Base-by-base conservation (phyloP, 2,329 filamentous ascomycete genomes). In the Claviceps africana region DNA sequence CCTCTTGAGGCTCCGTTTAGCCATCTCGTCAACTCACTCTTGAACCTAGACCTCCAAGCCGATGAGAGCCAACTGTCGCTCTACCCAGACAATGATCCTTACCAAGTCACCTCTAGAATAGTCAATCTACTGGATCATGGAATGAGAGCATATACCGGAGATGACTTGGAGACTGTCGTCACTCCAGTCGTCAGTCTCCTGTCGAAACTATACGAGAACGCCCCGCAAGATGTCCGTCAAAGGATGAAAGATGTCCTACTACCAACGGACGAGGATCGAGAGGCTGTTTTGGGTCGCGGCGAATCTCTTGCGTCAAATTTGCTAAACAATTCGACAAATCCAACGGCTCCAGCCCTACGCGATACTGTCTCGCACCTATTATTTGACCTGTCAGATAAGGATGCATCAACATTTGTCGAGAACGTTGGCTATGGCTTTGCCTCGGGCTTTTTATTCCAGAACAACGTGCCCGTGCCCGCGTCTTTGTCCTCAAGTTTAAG, bases 371-470 rank as follows among this genome's bases (percentile, higher is more conserved):
- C 86, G 0, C 76, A 83, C 31, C 74, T 98, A 25, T 78, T 96
- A 55, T 98, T 94, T 64, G 86, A 94, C 57, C 75, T 97, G 30
- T 95, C 89, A 0, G 85, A 84, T 57, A 86, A 83, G 59, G 83
- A 96, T 60, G 79, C 90, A 0, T 78, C 77, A 17, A 85, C 76
- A 31, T 93, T 96, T 61, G 86, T 97, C 0, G 77, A 86, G 50
- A 96, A 96, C 59, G 87, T 98, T 13, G 93, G 93, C 0, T 98
- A 95, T 63, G 93, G 93, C 0, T 95, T 87, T 62, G 93, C 93
- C 0, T 87, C 89, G 0, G 93, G 93, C 0, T 95, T 93, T 64
- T 72, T 98, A 17, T 84, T 90, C 70, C 84, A 86, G 56, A 86
- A 91, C 56, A 87, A 93, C 52, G 81, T 97, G 13, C 76, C 83